Evolutionary conservation across 2,329 filamentous ascomycete species (phyloP), one percentile per base, ranked within the genome.

Genomic region (Geosmithia putterillii): DNA sequence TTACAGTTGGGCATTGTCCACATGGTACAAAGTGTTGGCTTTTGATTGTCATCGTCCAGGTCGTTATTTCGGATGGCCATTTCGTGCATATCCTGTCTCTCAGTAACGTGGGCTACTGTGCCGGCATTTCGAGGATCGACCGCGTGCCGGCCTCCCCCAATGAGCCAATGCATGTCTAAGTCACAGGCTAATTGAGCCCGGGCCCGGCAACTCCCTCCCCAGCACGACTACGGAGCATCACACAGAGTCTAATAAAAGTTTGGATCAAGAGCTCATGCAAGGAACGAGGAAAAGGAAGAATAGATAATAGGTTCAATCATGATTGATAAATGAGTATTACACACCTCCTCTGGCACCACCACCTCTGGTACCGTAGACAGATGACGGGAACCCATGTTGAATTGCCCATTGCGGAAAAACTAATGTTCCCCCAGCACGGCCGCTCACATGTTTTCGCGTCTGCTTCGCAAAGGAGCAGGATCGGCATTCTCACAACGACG

Each of bases 371-470:
- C n/a, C n/a, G n/a, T n/a, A n/a, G n/a, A n/a, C n/a, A n/a, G n/a
- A n/a, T n/a, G n/a, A n/a, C n/a, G n/a, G n/a, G n/a, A n/a, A n/a
- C n/a, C n/a, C n/a, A n/a, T n/a, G n/a, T n/a, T n/a, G n/a, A n/a
- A n/a, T n/a, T n/a, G n/a, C n/a, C n/a, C n/a, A n/a, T n/a, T 32
- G 28, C 28, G 28, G 28, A 32, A 32, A 32, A 32, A 32, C 28
- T 7, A 32, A 21, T 38, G 17, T 38, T 21, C 36, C 36, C 36
- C 20, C 9, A 9, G 28, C 28, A 12, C n/a, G 5, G 10, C 15
- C 28, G 10, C 28, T 53, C 58, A 60, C 57, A 58, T 60, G 58
- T 56, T 41, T 43, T 20, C 51, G 51, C 48, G 51, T 52, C 15
- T 12, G 4, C 10, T 32, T 12, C 10, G 28, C 28, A 9, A 32